A percentile compares a stretch with the other conserved stretches of the same genome.
These are phyloP conservation scores for Alloteropsis semialata DNA, from an alignment of 176 grass and related monocot genomes.

Conservation along the genomic window DNA sequence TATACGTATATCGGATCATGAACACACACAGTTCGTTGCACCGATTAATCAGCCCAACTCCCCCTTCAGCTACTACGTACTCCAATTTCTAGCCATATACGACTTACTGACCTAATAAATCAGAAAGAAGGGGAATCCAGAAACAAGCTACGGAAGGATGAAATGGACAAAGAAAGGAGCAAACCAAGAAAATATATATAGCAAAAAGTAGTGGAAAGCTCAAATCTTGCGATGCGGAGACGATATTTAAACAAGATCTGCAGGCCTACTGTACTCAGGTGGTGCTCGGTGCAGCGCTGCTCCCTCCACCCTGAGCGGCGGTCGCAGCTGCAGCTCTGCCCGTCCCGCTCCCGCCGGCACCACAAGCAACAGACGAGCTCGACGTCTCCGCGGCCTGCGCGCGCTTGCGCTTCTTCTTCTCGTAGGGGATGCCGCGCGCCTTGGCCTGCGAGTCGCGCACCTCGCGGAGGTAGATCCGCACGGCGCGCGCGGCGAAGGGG, in stretches of 20 bases:
- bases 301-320: conserved; percentile 16
- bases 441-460: conserved; percentile 93
- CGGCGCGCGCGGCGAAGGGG: conserved; percentile 84
- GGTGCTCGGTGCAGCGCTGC: conserved; percentile 21
- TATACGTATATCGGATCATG: conserved; percentile 18
- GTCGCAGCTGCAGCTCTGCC: neutral
- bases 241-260: conserved; percentile 37
- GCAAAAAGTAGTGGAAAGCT: conserved; percentile 16
- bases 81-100: conserved; percentile 16
- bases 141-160: neutral
- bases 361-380: neutral
- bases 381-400: neutral
- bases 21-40: neutral
- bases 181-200: neutral
- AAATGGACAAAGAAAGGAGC: conserved; percentile 2
- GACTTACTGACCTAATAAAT: neutral
- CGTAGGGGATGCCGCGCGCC: conserved; percentile 93
- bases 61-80: conserved; percentile 5
- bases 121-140: neutral
- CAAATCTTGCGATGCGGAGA: conserved; percentile 32
- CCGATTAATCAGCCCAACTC: neutral
- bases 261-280: conserved; percentile 50
- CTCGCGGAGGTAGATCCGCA: conserved; percentile 98
- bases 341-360: conserved; percentile 5
- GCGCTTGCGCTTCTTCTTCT: conserved; percentile 98